Evolutionary conservation across 768 basidiomycete species (phyloP).

Genomic region (Boletales sp.): DNA sequence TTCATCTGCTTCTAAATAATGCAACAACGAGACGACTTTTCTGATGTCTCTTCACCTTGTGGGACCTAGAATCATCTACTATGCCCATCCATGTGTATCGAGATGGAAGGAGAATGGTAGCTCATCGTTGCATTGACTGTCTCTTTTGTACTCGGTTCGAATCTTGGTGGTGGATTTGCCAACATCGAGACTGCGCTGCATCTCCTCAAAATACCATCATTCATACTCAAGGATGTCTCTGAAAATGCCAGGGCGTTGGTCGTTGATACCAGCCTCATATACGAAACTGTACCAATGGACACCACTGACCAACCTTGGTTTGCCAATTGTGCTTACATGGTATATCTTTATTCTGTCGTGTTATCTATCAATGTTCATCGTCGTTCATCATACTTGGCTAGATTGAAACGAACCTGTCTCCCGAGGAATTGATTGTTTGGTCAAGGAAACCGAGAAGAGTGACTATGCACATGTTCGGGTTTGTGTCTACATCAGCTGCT

Average conservation of each 20-base stretch:
- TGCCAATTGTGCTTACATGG: slow-evolving; percentile 86
- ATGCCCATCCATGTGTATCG: too few relatives aligned
- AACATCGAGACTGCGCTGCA: slow-evolving; percentile 80
- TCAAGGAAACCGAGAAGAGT: slow-evolving; percentile 81
- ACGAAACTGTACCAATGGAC: slow-evolving; percentile 96
- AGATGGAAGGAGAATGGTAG: too few relatives aligned
- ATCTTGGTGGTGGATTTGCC: slow-evolving; percentile 81
- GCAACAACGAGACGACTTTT: slow-evolving; percentile 41
- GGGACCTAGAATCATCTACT: background rate
- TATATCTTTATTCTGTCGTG: slow-evolving; percentile 39
- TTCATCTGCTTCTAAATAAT: slow-evolving; percentile 57
- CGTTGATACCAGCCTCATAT: slow-evolving; percentile 82
- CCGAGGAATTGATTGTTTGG: slow-evolving; percentile 53
- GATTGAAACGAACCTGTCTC: slow-evolving; percentile 72
- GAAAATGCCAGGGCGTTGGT: slow-evolving; percentile 37
- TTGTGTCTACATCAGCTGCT: too few relatives aligned
- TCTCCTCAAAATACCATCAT: slow-evolving; percentile 53
- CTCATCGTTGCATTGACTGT: slow-evolving; percentile 34
- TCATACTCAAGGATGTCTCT: slow-evolving; percentile 21
- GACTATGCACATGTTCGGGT: too few relatives aligned
- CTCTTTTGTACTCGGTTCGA: slow-evolving; percentile 83
- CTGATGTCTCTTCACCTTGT: slow-evolving; percentile 4
- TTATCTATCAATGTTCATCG: background rate
- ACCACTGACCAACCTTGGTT: slow-evolving; percentile 86
- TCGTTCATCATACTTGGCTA: background rate